Conservation (phyloP, 768 basidiomycete species). For the Hebeloma cylindrosporum region DNA sequence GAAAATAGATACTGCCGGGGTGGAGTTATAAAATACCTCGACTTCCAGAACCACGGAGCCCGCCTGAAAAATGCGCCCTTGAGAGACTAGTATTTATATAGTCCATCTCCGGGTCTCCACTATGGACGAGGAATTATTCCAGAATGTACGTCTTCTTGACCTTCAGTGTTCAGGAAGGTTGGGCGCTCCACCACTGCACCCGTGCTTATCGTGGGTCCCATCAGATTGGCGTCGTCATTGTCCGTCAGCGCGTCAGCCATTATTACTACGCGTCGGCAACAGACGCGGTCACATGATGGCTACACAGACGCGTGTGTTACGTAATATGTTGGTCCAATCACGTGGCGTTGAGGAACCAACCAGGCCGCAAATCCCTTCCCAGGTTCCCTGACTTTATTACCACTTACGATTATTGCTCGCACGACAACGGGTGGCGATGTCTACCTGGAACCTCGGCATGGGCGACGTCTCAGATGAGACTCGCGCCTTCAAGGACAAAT, state of each 20-base stretch:
- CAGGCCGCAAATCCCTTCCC: background rate
- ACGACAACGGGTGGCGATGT: slow-evolving; percentile 36
- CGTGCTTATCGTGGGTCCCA: too few relatives aligned
- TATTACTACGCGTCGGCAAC: background rate
- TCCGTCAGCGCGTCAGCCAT: background rate
- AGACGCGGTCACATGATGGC: slow-evolving; percentile 29
- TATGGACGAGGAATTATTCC: too few relatives aligned
- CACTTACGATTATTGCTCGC: slow-evolving; percentile 4
- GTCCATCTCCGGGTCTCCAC: too few relatives aligned
- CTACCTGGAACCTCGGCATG: slow-evolving; percentile 44
- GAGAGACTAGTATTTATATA: too few relatives aligned
- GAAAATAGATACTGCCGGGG: too few relatives aligned
- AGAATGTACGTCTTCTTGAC: too few relatives aligned
- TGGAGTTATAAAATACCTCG: too few relatives aligned
- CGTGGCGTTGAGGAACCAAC: slow-evolving; percentile 3
- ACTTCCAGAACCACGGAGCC: too few relatives aligned
- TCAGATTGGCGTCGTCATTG: background rate
- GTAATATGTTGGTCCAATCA: slow-evolving; percentile 9
- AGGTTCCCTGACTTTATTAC: background rate
- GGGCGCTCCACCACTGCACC: too few relatives aligned
- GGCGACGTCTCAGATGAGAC: slow-evolving; percentile 49
- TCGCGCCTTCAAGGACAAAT: slow-evolving; percentile 45
- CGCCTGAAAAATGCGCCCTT: too few relatives aligned
- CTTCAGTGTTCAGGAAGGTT: too few relatives aligned
- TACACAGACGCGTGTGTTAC: slow-evolving; percentile 22